A percentile compares a stretch with the other conserved stretches of the same genome.
Conservation (phyloP, 2,329 filamentous ascomycete species). For the Nigrospora oryzae region DNA sequence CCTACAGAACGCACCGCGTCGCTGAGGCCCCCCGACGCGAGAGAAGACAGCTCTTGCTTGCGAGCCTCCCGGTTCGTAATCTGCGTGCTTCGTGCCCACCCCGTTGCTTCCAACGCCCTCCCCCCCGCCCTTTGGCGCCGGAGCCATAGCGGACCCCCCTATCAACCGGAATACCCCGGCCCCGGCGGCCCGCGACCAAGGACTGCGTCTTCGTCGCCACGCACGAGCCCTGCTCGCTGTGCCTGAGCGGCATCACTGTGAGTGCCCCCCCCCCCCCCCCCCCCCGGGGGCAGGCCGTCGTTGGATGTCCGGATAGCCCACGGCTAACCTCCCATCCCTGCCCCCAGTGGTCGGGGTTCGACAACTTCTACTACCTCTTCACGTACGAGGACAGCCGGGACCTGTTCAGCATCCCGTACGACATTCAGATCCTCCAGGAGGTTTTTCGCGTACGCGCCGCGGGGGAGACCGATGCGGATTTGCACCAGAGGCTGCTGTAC, state of each 20-base stretch:
- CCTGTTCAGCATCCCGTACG: slow-evolving; percentile 45
- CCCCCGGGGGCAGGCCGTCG: no score
- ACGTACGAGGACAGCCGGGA: slow-evolving; percentile 51
- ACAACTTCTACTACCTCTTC: slow-evolving; percentile 48
- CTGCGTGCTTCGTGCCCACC: no score
- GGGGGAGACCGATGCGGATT: slow-evolving; percentile 25
- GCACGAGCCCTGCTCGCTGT: slow-evolving; percentile 51
- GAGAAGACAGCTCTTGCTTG: no score
- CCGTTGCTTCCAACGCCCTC: no score
- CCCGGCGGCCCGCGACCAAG: slow-evolving; percentile 26
- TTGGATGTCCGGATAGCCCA: no score
- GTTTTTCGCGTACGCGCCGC: slow-evolving; percentile 41
- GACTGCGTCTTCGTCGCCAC: slow-evolving; percentile 51
- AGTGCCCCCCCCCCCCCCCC: no score
- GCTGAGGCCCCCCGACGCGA: no score
- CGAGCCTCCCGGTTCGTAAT: no score
- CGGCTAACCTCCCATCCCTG: no score
- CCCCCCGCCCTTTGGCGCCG: no score
- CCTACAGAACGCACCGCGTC: no score
- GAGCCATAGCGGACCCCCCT: no score
- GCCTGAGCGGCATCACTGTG: slow-evolving; percentile 43
- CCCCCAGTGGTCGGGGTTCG: slow-evolving; percentile 41
- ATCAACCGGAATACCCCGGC: slow-evolving; percentile 24
- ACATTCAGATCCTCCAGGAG: slow-evolving; percentile 47
- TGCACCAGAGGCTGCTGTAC: slow-evolving; percentile 35